Percentiles rank a stretch among this genome's conserved stretches.
Conservation (phyloP, 169 alveolate species). For the Plasmodium reichenowi region DNA sequence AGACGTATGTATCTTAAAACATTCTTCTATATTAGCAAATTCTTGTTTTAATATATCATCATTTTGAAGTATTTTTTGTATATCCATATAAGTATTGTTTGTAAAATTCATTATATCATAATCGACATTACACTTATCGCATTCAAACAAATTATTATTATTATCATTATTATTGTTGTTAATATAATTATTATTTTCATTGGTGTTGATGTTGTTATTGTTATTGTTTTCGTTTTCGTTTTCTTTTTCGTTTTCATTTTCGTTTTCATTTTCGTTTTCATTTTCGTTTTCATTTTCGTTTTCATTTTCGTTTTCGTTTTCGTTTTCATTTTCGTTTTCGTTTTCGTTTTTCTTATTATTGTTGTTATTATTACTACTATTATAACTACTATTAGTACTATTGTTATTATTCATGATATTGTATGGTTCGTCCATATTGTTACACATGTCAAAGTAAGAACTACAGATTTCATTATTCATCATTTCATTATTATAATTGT, state of each 20-base stretch:
- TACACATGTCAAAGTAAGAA: conserved; percentile 6
- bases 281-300: neutral
- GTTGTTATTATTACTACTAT: neutral
- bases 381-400: neutral
- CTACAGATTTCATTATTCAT: conserved; percentile 14
- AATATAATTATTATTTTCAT: neutral
- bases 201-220: neutral
- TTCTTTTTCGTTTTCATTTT: neutral
- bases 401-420: neutral
- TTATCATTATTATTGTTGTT: neutral
- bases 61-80: conserved; percentile 57
- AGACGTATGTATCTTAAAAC: conserved; percentile 2
- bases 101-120: conserved; percentile 38
- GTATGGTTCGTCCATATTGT: neutral
- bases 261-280: no score
- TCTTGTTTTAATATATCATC: conserved; percentile 58
- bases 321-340: neutral
- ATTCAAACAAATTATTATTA: conserved; percentile 1
- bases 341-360: neutral
- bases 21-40: conserved; percentile 50
- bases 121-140: conserved; percentile 26
- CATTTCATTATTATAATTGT: conserved; percentile 30
- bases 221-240: neutral
- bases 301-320: no score
- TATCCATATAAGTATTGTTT: conserved; percentile 47